Base-by-base conservation (phyloP, 2,329 filamentous ascomycete genomes). In the Kalmusia sp. region DNA sequence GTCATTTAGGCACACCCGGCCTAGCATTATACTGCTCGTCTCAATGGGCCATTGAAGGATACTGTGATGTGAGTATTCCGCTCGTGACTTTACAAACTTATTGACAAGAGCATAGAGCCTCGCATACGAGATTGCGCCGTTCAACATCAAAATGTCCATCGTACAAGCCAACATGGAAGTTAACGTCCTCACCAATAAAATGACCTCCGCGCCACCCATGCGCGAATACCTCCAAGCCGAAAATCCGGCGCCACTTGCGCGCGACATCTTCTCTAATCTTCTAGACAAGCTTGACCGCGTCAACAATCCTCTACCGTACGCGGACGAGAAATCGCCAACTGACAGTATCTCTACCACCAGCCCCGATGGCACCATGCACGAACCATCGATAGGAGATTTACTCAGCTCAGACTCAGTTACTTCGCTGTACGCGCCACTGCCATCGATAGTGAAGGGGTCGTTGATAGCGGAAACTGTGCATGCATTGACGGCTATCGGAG, bases 81-180 rank as follows among this genome's bases (percentile, higher is more conserved):
- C 31, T 22, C 14, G n/a, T 2, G 5, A 4, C 8, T 14, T 4
- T 33, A 17, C 2, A 47, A 17, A 4, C 7, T 24, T 44, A 30
- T 53, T 59, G 40, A 67, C 48, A 49, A 21, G 12, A 7, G 2
- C 22, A 2, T 55, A 83, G 80, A 86, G 91, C 54, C 82, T 99
- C 21, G 93, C 93, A 1, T 99, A 97, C 76, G 95, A 99, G 76
- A 90, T 99, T 59, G 76, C 93, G 0, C 95, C 95, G 0, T 98
- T 98, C 80, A 97, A 97, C 76, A 87, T 98, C 78, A 96, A 93
- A 75, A 86, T 98, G 74, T 97, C 92, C 34, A 93, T 98, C 62
- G 89, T 99, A 38, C 93, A 99, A 79, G 92, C 93, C 22, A 96
- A 92, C 75, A 92, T 96, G 77, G 93, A 98, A 78, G 91, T 96